A percentile compares a stretch with the other conserved stretches of the same genome.
phyloP scores from a whole-genome alignment of 495 filamentous ascomycete genomes.

The Penicillium taxi region DNA sequence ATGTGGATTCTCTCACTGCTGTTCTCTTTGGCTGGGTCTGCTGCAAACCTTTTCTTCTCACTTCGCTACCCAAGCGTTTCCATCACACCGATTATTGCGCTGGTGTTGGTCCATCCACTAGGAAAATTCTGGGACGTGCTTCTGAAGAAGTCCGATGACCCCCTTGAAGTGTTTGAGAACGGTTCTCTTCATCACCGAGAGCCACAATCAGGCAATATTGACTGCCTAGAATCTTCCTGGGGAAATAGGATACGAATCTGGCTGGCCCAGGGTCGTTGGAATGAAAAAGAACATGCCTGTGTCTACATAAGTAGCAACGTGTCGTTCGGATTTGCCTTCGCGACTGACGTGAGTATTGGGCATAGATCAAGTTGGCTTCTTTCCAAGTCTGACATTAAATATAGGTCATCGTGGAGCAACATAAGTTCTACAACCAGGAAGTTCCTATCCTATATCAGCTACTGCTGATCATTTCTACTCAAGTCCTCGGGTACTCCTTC shows the following conservation, averaged over 20 bases:
- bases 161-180: constrained; percentile 41
- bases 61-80: constrained; percentile 81
- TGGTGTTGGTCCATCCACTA: constrained; percentile 73
- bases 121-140: constrained; percentile 68
- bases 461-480: constrained; percentile 72
- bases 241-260: constrained; percentile 47
- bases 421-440: constrained; percentile 77
- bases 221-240: constrained; percentile 5
- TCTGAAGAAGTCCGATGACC: constrained; percentile 56
- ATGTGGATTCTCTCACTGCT: constrained; percentile 76
- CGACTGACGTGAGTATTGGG: constrained; percentile 37
- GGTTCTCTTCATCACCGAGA: constrained; percentile 21
- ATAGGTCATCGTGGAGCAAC: constrained; percentile 67
- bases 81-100: constrained; percentile 76
- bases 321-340: constrained; percentile 81
- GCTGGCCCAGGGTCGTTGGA: constrained; percentile 75
- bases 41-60: constrained; percentile 76
- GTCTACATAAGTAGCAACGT: constrained; percentile 87
- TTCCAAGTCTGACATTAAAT: neutral
- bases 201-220: constrained; percentile 9
- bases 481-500: constrained; percentile 77
- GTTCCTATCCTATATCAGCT: constrained; percentile 67
- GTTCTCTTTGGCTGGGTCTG: constrained; percentile 71
- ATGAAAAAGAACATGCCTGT: constrained; percentile 79
- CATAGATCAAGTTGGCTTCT: neutral